Percentiles rank a stretch among this genome's conserved stretches.
These are phyloP conservation scores for Piedraia hortae DNA, from an alignment of 2,329 filamentous ascomycete genomes.

Conservation along the genomic window DNA sequence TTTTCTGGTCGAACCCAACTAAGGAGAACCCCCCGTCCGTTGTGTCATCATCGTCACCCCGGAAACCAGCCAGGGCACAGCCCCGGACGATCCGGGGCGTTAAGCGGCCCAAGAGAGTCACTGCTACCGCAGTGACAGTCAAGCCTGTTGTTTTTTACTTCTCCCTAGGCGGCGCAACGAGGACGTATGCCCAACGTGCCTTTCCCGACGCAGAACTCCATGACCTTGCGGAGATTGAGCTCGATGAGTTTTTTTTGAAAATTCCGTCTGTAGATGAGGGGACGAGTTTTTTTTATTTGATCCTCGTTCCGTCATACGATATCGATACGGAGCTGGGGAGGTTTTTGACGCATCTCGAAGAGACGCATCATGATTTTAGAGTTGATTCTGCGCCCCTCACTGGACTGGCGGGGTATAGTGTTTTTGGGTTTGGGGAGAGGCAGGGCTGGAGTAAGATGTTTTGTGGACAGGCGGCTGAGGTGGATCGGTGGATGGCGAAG, in stretches of 20 bases:
- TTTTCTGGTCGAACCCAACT: too few relatives aligned
- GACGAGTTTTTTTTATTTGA: conserved; percentile 46
- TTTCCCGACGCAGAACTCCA: conserved; percentile 20
- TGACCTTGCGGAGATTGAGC: conserved; percentile 65
- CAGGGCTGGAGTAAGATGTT: conserved; percentile 84
- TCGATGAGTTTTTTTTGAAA: conserved; percentile 71
- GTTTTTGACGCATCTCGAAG: conserved; percentile 62
- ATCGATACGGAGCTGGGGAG: conserved; percentile 78
- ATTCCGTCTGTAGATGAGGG: conserved; percentile 32
- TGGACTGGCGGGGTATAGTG: conserved; percentile 54
- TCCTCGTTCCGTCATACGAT: conserved; percentile 76
- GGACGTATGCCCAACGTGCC: conserved; percentile 36
- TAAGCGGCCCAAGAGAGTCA: too few relatives aligned
- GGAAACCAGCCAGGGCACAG: too few relatives aligned
- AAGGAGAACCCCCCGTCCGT: too few relatives aligned
- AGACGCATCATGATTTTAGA: conserved; percentile 89
- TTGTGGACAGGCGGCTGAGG: conserved; percentile 70
- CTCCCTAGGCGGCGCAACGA: conserved; percentile 61
- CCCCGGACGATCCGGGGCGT: too few relatives aligned
- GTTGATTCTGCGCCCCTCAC: conserved; percentile 72
- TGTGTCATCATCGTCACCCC: too few relatives aligned
- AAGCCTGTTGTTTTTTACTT: conserved; percentile 71
- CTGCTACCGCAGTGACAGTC: too few relatives aligned
- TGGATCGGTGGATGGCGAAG: conserved; percentile 95
- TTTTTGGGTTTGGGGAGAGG: conserved; percentile 79